Conservation (phyloP, 164 flowering plant genomes). For the Stephania japonica region DNA sequence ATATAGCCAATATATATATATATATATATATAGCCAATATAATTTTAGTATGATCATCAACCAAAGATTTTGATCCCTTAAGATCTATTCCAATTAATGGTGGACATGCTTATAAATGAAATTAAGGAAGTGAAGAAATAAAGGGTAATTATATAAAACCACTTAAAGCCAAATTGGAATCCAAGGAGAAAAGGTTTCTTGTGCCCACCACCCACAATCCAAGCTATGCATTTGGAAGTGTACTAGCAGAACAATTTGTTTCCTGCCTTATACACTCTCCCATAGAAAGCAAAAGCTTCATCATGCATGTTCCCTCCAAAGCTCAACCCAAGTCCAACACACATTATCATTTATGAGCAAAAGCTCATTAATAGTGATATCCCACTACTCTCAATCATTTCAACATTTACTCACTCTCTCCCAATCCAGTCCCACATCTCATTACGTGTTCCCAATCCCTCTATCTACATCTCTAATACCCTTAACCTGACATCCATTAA, state of each 20-base stretch:
- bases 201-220: constrained; percentile 36
- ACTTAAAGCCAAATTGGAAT: constrained; percentile 30
- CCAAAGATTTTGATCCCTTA: too few species aligned
- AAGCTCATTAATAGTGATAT: constrained; percentile 21
- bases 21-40: too few species aligned
- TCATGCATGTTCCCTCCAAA: constrained; percentile 21
- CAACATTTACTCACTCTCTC: constrained; percentile 21
- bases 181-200: constrained; percentile 39
- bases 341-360: constrained; percentile 15
- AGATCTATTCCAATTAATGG: too few species aligned
- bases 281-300: constrained; percentile 14
- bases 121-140: too few species aligned
- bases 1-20: too few species aligned
- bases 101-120: too few species aligned
- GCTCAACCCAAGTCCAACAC: constrained; percentile 14
- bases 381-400: constrained; percentile 46
- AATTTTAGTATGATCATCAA: too few species aligned
- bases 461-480: background rate
- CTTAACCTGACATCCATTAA: background rate
- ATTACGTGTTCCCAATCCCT: background rate
- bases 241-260: constrained; percentile 21
- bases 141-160: background rate
- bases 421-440: constrained; percentile 11
- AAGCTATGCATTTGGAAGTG: constrained; percentile 8
- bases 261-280: constrained; percentile 12